Evolutionary conservation across 768 basidiomycete genomes (phyloP).

Genomic region (Phanerochaete carnosa): DNA sequence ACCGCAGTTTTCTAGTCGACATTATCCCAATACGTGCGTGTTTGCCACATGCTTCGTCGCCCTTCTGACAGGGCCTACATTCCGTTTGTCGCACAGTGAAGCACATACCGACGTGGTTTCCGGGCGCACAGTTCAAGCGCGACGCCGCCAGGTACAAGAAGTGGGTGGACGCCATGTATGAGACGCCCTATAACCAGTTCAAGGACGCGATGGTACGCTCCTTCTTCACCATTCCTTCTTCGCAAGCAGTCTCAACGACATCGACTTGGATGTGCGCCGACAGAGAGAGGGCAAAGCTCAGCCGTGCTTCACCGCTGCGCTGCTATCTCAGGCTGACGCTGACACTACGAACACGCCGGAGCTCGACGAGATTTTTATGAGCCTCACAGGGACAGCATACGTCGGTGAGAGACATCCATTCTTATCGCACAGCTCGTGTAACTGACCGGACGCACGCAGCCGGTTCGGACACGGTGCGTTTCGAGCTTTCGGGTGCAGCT

Average conservation of each 20-base stretch:
- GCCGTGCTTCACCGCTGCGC: slow-evolving; percentile 27
- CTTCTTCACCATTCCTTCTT: too few species aligned
- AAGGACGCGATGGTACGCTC: slow-evolving; percentile 5
- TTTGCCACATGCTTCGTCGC: too few species aligned
- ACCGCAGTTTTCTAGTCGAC: slow-evolving; percentile 3
- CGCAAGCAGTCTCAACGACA: too few species aligned
- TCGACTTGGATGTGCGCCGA: slow-evolving; percentile 5
- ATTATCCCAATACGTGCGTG: neutral
- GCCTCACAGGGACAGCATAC: slow-evolving; percentile 20
- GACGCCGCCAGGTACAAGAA: slow-evolving; percentile 8
- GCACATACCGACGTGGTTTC: slow-evolving; percentile 52
- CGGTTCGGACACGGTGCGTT: neutral
- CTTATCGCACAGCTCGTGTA: neutral
- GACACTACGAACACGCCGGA: neutral
- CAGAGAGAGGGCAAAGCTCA: slow-evolving; percentile 34
- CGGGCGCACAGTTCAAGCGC: neutral
- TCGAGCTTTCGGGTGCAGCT: too few species aligned
- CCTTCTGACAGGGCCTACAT: too few species aligned
- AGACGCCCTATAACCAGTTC: neutral
- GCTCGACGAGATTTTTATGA: slow-evolving; percentile 5
- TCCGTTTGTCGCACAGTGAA: slow-evolving; percentile 44
- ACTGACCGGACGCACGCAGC: neutral
- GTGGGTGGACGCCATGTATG: neutral
- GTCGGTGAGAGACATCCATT: slow-evolving; percentile 10
- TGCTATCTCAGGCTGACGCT: slow-evolving; percentile 45